Base-by-base conservation (phyloP, 2,329 filamentous ascomycete species). In the Fusarium staphyleae region DNA sequence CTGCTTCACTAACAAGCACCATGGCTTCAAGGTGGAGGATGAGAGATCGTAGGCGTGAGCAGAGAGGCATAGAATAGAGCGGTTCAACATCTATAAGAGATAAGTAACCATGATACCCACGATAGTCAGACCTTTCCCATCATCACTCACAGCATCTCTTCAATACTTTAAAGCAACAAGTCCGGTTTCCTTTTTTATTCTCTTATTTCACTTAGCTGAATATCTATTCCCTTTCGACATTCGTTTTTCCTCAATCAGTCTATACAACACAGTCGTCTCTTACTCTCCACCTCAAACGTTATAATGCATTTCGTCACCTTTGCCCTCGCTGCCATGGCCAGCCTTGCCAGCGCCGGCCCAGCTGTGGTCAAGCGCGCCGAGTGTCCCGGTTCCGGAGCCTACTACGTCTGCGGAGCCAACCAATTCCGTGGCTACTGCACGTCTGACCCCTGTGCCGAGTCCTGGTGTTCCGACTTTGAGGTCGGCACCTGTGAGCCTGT, bases 291-390 rank as follows among this genome's bases (percentile, higher is more conserved):
- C 37, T 26, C 29, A 44, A 52, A 12, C 42, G 26, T 36, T 36
- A 49, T 16, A 60, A 62, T 62, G 58, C 54, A 62, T 55, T 62
- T 57, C 34, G 40, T 52, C 34, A 55, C 58, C 28, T 35, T 62
- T 47, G 34, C 39, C 29, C 37, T 62, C 22, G 40, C 52, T 12
- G 58, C 58, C 35, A 49, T 62, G 19, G 41, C 54, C 10, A 47
- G 54, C 32, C 28, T 55, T 10, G 54, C 34, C 3, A 34, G 48
- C 12, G 58, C 58, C 29, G 18, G 42, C 3, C 53, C 57, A 14
- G 40, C 37, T 11, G 7, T 22, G 19, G 14, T 40, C 13, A 28
- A 58, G 7, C 39, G 52, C 3, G 52, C 22, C 4, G 58, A 61
- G 42, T 61, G 58, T 15, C 19, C 56, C 10, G 57, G 57, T 7